Conservation (phyloP, 495 filamentous ascomycete genomes). For the Aspergillus indologenus region DNA sequence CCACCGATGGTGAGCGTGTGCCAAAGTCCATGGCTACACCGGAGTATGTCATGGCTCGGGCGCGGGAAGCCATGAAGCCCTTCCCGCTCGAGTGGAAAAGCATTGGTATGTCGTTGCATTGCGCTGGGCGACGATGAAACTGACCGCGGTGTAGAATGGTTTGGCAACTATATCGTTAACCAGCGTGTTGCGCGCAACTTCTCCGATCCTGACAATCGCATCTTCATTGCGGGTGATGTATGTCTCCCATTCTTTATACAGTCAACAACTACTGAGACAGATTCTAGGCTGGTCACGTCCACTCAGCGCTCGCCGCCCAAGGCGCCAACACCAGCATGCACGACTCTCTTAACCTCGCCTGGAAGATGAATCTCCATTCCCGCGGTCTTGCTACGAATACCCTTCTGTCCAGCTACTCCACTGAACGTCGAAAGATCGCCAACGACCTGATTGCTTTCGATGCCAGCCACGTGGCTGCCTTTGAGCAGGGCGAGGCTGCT, state of each 20-base stretch:
- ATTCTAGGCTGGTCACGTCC: constrained; percentile 60
- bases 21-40: constrained; percentile 61
- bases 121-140: too few species aligned
- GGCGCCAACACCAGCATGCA: constrained; percentile 86
- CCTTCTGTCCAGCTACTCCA: constrained; percentile 70
- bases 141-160: too few species aligned
- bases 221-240: constrained; percentile 83
- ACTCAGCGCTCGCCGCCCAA: constrained; percentile 84
- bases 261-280: background rate
- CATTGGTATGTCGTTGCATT: constrained; percentile 33
- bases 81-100: constrained; percentile 67
- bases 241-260: constrained; percentile 23
- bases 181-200: constrained; percentile 73
- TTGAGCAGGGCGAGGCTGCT: constrained; percentile 55
- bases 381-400: constrained; percentile 54
- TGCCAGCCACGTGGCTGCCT: constrained; percentile 52
- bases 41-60: constrained; percentile 64
- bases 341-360: constrained; percentile 75
- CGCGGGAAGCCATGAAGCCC: constrained; percentile 63
- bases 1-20: constrained; percentile 58
- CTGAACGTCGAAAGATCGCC: constrained; percentile 70
- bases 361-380: constrained; percentile 74
- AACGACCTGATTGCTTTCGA: constrained; percentile 74
- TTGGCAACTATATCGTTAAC: constrained; percentile 61
- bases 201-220: constrained; percentile 55